Conservation (phyloP, 352 stramenopile genomes). For the Phytophthora citricola region DNA sequence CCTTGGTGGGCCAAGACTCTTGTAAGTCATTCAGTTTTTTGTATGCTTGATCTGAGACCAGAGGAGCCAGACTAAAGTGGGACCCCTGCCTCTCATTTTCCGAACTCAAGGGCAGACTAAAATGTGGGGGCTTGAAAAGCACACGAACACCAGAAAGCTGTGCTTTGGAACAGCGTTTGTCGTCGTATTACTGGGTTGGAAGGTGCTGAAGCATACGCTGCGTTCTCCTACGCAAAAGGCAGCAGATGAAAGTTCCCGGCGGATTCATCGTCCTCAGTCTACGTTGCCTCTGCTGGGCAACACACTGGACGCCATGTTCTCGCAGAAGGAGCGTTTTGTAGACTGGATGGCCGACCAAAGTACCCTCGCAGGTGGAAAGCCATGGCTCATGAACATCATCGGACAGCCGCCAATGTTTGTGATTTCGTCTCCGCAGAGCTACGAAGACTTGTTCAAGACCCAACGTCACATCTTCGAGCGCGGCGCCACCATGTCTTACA, state of each 20-base stretch:
- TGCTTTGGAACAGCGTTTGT: constrained; percentile 15
- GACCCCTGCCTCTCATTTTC: constrained; percentile 6
- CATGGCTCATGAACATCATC: constrained; percentile 36
- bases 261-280: constrained; percentile 28
- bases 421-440: constrained; percentile 37
- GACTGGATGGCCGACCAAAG: constrained; percentile 50
- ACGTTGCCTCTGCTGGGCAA: constrained; percentile 46
- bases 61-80: constrained; percentile 5
- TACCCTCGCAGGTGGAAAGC: constrained; percentile 30
- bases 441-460: constrained; percentile 57
- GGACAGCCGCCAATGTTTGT: constrained; percentile 38
- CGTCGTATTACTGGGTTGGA: constrained; percentile 16
- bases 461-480: constrained; percentile 71
- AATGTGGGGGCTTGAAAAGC: constrained; percentile 17
- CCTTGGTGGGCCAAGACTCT: too few species aligned
- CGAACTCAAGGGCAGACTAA: background rate
- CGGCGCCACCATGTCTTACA: constrained; percentile 40
- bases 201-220: constrained; percentile 9
- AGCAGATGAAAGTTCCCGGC: constrained; percentile 19
- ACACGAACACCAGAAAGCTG: constrained; percentile 12
- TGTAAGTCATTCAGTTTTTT: background rate
- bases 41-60: background rate
- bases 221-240: constrained; percentile 16
- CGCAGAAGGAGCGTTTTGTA: constrained; percentile 34
- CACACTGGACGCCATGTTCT: constrained; percentile 44